These are phyloP conservation scores for Dactylellina leptospora DNA, from an alignment of 2,329 filamentous ascomycete species.

Conservation along the genomic window DNA sequence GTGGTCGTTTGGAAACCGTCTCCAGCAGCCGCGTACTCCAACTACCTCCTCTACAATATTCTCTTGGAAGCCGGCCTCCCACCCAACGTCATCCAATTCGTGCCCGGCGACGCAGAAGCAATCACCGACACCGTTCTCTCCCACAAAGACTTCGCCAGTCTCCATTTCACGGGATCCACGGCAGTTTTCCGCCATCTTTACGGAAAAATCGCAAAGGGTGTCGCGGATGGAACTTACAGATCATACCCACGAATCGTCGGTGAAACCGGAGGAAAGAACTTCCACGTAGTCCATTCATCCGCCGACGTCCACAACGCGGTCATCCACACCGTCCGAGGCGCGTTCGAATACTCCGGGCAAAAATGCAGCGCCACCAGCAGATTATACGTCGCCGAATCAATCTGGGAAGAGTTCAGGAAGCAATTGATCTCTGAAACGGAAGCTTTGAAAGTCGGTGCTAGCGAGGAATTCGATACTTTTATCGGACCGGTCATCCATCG, in stretches of 20 bases:
- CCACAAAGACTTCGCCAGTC: constrained; percentile 83
- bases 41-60: constrained; percentile 89
- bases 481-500: constrained; percentile 87
- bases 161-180: constrained; percentile 95
- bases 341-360: constrained; percentile 90
- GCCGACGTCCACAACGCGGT: constrained; percentile 82
- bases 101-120: constrained; percentile 85
- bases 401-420: constrained; percentile 74
- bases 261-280: constrained; percentile 94
- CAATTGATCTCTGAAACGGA: constrained; percentile 74
- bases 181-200: constrained; percentile 89
- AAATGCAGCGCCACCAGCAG: constrained; percentile 89
- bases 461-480: constrained; percentile 76
- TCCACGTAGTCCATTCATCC: constrained; percentile 80
- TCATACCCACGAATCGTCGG: constrained; percentile 89
- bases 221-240: constrained; percentile 81
- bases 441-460: constrained; percentile 76
- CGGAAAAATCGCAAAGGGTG: constrained; percentile 81
- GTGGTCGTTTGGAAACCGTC: constrained; percentile 98
- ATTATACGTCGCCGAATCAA: constrained; percentile 77
- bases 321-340: constrained; percentile 82
- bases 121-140: constrained; percentile 79
- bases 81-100: constrained; percentile 88
- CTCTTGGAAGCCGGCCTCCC: constrained; percentile 90
- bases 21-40: constrained; percentile 84